phyloP scores from a whole-genome alignment of 257 asterid species.

The Haberlea rhodopensis region DNA sequence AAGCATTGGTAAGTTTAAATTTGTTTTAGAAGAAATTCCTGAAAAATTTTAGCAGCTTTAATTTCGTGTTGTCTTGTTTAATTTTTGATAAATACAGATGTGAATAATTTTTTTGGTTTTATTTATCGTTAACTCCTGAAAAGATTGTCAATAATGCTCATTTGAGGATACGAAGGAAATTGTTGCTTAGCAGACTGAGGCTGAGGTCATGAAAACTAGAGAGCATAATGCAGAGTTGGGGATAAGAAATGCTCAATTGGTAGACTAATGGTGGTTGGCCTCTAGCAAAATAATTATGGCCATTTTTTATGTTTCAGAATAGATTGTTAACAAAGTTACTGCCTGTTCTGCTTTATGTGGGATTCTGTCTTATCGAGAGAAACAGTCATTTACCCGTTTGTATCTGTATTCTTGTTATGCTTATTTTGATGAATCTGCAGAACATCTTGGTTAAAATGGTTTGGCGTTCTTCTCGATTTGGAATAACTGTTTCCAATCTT shows the following conservation, averaged over 20 bases:
- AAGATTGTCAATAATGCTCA: neutral
- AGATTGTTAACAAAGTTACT: neutral
- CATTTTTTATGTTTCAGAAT: neutral
- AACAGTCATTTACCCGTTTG: neutral
- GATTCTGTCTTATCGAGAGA: neutral
- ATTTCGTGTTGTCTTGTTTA: no score
- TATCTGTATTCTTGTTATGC: no score
- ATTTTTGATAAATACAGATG: neutral
- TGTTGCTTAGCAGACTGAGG: neutral
- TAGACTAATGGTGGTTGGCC: neutral
- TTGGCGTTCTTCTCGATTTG: neutral
- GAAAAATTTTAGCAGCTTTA: neutral
- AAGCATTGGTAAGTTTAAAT: slow-evolving; percentile 62
- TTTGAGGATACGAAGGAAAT: neutral
- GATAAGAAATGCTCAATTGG: neutral
- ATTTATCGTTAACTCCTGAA: neutral
- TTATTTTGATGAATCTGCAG: neutral
- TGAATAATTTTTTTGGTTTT: no score
- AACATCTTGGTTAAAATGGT: neutral
- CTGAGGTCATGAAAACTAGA: neutral
- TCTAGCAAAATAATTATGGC: neutral
- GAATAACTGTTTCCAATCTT: neutral
- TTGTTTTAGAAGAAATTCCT: neutral
- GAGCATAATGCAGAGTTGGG: neutral
- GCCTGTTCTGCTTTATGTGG: neutral